Percentiles rank a stretch among this genome's conserved stretches.
These are phyloP conservation scores for Skeletonema costatum DNA, from an alignment of 108 stramenopile genomes.

Conservation along the genomic window DNA sequence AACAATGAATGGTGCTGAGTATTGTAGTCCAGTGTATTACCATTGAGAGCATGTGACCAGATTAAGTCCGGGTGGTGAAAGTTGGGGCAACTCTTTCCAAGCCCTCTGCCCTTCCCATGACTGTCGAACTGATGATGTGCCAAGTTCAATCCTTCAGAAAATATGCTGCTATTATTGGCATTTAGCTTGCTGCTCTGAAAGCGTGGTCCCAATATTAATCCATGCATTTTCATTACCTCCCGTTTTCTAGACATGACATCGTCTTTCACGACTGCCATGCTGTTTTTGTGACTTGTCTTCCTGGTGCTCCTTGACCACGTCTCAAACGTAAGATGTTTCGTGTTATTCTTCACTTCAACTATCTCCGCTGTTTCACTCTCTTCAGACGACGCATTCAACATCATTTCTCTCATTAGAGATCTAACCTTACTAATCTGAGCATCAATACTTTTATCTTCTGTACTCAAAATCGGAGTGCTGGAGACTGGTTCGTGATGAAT, in stretches of 20 bases:
- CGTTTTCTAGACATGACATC: constrained; percentile 13
- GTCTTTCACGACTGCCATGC: not conserved
- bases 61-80: constrained; percentile 57
- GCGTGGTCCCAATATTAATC: constrained; percentile 9
- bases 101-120: constrained; percentile 32
- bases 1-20: constrained; percentile 44
- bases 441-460: not conserved
- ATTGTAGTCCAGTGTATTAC: constrained; percentile 71
- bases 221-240: not conserved
- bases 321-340: constrained; percentile 5
- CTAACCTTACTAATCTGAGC: constrained; percentile 21
- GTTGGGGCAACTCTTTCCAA: constrained; percentile 71
- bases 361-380: not conserved
- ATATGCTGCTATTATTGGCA: constrained; percentile 22
- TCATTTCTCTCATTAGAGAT: constrained; percentile 15
- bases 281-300: not conserved
- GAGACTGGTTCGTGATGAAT: constrained; percentile 58
- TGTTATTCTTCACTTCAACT: not conserved
- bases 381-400: not conserved
- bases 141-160: constrained; percentile 38
- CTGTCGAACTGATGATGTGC: constrained; percentile 14
- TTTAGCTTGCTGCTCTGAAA: constrained; percentile 5
- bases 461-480: not conserved
- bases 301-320: constrained; percentile 14
- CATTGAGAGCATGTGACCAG: constrained; percentile 74